Evolutionary conservation across 1,284 basidiomycete species (phyloP).

Genomic region (Earliella scabrosa): DNA sequence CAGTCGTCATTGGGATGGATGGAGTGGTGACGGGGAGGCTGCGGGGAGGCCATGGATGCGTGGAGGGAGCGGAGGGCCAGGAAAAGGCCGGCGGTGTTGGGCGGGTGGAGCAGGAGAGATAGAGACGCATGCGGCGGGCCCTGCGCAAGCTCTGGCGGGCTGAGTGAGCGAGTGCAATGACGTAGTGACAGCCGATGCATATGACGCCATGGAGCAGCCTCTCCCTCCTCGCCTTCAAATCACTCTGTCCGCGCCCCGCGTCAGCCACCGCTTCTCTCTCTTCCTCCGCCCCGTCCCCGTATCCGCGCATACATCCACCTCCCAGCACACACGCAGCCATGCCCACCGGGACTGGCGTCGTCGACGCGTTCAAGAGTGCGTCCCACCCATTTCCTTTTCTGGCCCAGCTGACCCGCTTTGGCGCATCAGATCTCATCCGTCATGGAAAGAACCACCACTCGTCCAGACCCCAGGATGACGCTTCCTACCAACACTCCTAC

Average conservation of each 20-base stretch:
- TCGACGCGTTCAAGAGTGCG: constrained; percentile 41
- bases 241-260: constrained; percentile 3
- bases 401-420: constrained; percentile 11
- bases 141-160: constrained; percentile 1
- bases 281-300: not conserved
- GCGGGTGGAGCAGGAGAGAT: not conserved
- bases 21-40: too few species aligned
- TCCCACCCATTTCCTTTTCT: constrained; percentile 2
- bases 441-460: constrained; percentile 77
- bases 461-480: constrained; percentile 39
- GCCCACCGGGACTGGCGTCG: constrained; percentile 39
- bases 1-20: too few species aligned
- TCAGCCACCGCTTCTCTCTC: constrained; percentile 6
- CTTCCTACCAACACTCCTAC: constrained; percentile 32
- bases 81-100: not conserved
- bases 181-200: constrained; percentile 18
- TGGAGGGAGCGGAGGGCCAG: too few species aligned
- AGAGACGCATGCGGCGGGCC: not conserved
- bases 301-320: constrained; percentile 10
- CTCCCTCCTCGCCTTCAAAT: constrained; percentile 20
- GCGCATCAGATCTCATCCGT: constrained; percentile 72
- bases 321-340: constrained; percentile 20
- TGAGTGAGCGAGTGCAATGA: constrained; percentile 17
- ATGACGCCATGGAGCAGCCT: constrained; percentile 26
- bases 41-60: too few species aligned